phyloP scores from a whole-genome alignment of 2,329 filamentous ascomycete genomes.

The Chaetomium olivaceum region DNA sequence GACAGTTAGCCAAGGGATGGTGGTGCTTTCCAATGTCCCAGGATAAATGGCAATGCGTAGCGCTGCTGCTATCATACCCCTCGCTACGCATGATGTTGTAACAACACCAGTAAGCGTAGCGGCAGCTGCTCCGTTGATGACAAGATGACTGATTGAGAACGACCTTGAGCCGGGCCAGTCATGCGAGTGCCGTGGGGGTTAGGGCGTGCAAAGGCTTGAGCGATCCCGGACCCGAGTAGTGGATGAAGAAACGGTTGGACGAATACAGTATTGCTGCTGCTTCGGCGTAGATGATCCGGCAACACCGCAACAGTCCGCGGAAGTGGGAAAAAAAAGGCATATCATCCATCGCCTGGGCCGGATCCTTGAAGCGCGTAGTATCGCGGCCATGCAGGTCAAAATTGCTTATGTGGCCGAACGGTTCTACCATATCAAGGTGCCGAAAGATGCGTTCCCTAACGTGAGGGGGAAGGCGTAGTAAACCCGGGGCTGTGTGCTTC shows the following conservation, averaged over 20 bases:
- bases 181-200: neutral
- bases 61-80: too few species aligned
- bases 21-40: neutral
- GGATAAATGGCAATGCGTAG: too few species aligned
- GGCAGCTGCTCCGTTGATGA: neutral
- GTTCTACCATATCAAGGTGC: neutral
- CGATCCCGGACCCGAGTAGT: neutral
- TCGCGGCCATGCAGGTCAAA: neutral
- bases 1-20: neutral
- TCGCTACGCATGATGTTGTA: too few species aligned
- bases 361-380: too few species aligned
- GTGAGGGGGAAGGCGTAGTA: conserved; percentile 1
- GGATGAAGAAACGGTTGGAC: conserved; percentile 7
- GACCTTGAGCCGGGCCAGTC: neutral
- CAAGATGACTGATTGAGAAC: conserved; percentile 14
- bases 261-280: conserved; percentile 9
- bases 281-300: conserved; percentile 7
- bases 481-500: neutral
- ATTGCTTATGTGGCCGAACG: neutral
- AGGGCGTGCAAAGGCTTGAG: conserved; percentile 9
- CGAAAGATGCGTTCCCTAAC: neutral
- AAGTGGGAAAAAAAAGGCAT: neutral
- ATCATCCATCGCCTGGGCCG: too few species aligned
- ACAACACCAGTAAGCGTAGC: neutral
- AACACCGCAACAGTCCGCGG: conserved; percentile 5